Percentiles rank a stretch among this genome's conserved stretches.
phyloP scores from a whole-genome alignment of 2,329 filamentous ascomycete species.

The Microdochium trichocladiopsis region DNA sequence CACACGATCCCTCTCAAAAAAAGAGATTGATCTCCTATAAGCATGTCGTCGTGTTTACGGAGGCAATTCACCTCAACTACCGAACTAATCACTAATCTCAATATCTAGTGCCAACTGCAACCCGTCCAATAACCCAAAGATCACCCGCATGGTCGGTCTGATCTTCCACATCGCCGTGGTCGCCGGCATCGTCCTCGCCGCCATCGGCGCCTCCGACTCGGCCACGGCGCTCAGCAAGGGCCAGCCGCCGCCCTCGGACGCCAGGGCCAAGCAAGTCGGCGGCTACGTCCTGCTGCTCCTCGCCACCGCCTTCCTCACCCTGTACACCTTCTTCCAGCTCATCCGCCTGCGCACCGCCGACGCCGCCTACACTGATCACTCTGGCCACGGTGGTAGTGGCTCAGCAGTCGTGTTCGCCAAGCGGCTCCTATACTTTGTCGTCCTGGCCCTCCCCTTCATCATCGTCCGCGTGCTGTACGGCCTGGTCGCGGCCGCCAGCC shows the following conservation, averaged over 20 bases:
- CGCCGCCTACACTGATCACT: no score
- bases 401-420: background rate
- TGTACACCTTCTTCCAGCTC: background rate
- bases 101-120: conserved; percentile 11
- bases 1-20: conserved; percentile 1
- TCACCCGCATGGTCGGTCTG: background rate
- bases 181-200: conserved; percentile 8
- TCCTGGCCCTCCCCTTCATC: conserved; percentile 10
- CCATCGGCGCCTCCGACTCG: conserved; percentile 3
- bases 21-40: no score
- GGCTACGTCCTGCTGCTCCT: conserved; percentile 5
- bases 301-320: background rate
- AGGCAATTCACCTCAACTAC: no score
- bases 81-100: no score
- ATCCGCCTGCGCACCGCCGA: background rate
- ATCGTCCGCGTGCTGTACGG: conserved; percentile 16
- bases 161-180: conserved; percentile 8
- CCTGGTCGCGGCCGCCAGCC: conserved; percentile 10
- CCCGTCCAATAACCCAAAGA: conserved; percentile 2
- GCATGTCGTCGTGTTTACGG: no score
- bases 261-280: conserved; percentile 6
- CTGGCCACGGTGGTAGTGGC: background rate
- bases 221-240: conserved; percentile 5
- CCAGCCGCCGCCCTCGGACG: conserved; percentile 7
- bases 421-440: conserved; percentile 5